Evolutionary conservation across 202 grass and related monocot genomes (phyloP), one percentile per base, ranked within the genome.

Genomic region (Eragrostis tef): DNA sequence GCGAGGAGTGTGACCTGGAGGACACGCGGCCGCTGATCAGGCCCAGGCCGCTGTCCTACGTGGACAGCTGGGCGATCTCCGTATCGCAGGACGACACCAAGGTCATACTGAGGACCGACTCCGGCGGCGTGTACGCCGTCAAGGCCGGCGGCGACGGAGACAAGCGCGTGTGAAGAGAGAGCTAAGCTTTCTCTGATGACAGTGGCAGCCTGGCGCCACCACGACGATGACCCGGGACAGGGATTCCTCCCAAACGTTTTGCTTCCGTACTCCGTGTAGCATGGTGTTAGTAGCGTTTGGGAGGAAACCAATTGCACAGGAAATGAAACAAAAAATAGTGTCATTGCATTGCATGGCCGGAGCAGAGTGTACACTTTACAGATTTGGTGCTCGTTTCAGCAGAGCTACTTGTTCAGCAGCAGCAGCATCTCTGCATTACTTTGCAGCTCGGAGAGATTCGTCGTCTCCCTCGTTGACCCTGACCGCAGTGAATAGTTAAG

Each of bases 21-120:
- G 92, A 85, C 53, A 70, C 54, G 46, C 85, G 71, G 44, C 68
- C 74, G 6, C 83, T 92, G 72, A 79, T 92, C 54, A 83, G 88
- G 79, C 69, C 68, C 0, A 85, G 82, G 5, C 85, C 90, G n/a
- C 84, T 91, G 53, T 84, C 84, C 68, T 98, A 93, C 42, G 93
- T 90, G 75, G 95, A 94, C 43, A 94, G 34, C 75, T 91, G 90
- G 92, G 91, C 92, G 25, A 90, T 87, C 75, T 91, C 93, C 39
- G 87, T 91, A 57, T 91, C 90, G 49, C 80, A 67, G 78, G 95
- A 98, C 75, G 79, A 70, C 7, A 94, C 73, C 27, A 94, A 91
- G 84, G 83, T 88, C 51, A 88, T 90, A 5, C 73, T 86, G 2
- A 77, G 70, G 27, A 80, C 80, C 0, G 80, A 94, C 83, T 86